Evolutionary conservation across 768 basidiomycete genomes (phyloP), one percentile per base, ranked within the genome.

Genomic region (Termitomyces sp.): DNA sequence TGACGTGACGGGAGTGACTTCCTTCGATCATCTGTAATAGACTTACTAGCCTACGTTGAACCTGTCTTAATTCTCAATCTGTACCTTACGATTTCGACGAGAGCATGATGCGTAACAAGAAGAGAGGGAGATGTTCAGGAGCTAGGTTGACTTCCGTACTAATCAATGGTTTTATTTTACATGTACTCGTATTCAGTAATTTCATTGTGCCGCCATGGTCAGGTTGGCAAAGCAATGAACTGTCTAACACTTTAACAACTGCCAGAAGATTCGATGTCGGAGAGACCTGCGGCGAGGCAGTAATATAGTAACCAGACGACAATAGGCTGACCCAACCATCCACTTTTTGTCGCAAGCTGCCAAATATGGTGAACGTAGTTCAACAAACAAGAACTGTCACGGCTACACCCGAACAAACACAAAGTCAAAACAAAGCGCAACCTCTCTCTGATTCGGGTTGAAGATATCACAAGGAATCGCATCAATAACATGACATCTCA

Each of bases 361-460:
- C 71, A 68, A 69, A 67, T 71, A 69, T 69, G 66, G 71, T 64
- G 63, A 71, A 71, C 71, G 70, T 72, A 65, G 70, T 72, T 72
- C 67, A 40, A 45, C 49, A 39, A 49, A 37, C 16, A 50, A 50
- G 43, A 52, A 40, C 12, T 45, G 37, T 48, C 49, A 35, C 32
- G 57, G 54, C 35, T 14, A 56, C 47, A 46, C 43, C 58, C 57
- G 57, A 41, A 58, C 46, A 35, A 27, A 14, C 9, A 21, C 14
- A 12, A 25, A 35, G n/a, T 46, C 45, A 43, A 52, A 44, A 47
- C 14, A 28, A 19, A 41, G 16, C 28, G 5, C 35, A 16, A 5
- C 6, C 14, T 32, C 8, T 19, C 37, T 32, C 30, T 34, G 28
- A 32, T 4, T 11, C 16, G 6, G 23, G 8, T 19, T 37, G 49